Percentiles rank a stretch among this genome's conserved stretches.
Evolutionary conservation across 768 basidiomycete species (phyloP).

Genomic region (Fistulinella prunicolor): DNA sequence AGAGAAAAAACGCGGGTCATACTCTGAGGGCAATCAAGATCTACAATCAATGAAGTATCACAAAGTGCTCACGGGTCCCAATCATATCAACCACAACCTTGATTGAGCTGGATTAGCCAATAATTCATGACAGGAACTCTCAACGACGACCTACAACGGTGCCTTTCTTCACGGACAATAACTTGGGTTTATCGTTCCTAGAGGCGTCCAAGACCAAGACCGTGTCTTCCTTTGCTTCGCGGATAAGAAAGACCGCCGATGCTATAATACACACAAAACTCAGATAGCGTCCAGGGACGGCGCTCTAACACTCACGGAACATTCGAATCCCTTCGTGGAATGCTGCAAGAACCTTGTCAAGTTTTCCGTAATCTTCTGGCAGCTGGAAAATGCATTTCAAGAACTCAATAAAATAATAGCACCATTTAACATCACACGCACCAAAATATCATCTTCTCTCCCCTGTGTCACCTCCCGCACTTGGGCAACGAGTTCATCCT

Average conservation of each 20-base stretch:
- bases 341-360: slow-evolving; percentile 30
- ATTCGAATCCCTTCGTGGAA: slow-evolving; percentile 35
- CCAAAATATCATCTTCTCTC: slow-evolving; percentile 16
- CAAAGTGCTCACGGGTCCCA: slow-evolving; percentile 23
- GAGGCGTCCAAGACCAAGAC: slow-evolving; percentile 20
- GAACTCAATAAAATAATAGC: not conserved
- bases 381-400: slow-evolving; percentile 2
- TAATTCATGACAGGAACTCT: not conserved
- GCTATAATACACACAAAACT: slow-evolving; percentile 15
- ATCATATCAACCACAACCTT: slow-evolving; percentile 30
- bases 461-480: slow-evolving; percentile 25
- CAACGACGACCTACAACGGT: slow-evolving; percentile 10
- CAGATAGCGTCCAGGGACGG: not conserved
- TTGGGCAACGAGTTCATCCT: slow-evolving; percentile 33
- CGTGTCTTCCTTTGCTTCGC: slow-evolving; percentile 29
- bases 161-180: slow-evolving; percentile 24
- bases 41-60: not conserved
- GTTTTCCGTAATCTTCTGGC: slow-evolving; percentile 25
- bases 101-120: slow-evolving; percentile 1
- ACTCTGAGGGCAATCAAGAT: slow-evolving; percentile 26
- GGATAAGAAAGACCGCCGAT: slow-evolving; percentile 27
- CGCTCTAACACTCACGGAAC: slow-evolving; percentile 27
- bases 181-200: slow-evolving; percentile 11
- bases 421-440: not conserved
- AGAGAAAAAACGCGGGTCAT: slow-evolving; percentile 35